Percentiles rank a stretch among this genome's conserved stretches.
Conservation (phyloP, 495 filamentous ascomycete genomes). For the Penicillium longicatenatum region DNA sequence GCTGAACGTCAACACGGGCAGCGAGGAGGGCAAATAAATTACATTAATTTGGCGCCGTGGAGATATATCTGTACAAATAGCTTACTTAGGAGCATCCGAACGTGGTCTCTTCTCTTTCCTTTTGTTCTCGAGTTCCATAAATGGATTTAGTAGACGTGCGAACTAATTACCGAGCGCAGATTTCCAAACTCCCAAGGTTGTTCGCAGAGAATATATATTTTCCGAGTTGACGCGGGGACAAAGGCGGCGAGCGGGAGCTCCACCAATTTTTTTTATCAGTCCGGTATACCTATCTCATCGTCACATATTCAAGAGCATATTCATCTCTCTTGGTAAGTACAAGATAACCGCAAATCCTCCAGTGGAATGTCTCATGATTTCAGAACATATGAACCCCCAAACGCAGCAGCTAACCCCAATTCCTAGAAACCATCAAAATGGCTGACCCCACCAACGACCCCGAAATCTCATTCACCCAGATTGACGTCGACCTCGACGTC, state of each 20-base stretch:
- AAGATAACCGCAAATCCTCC: background rate
- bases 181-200: too few species aligned
- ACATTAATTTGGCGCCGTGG: conserved; percentile 31
- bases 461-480: conserved; percentile 26
- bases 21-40: conserved; percentile 38
- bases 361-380: background rate
- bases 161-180: background rate
- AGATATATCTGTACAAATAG: conserved; percentile 49
- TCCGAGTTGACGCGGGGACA: conserved; percentile 25
- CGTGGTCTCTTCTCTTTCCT: conserved; percentile 46
- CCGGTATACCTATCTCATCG: background rate
- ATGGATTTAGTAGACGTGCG: background rate
- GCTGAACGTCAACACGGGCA: conserved; percentile 74
- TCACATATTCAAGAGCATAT: background rate
- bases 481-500: conserved; percentile 46
- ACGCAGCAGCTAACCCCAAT: background rate
- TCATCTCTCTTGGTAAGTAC: conserved; percentile 5
- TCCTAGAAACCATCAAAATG: conserved; percentile 21
- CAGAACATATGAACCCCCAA: background rate
- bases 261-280: conserved; percentile 21
- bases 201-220: conserved; percentile 20
- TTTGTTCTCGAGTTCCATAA: background rate
- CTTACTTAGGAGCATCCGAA: conserved; percentile 38
- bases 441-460: conserved; percentile 30
- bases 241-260: conserved; percentile 37